Evolutionary conservation across 2,329 filamentous ascomycete species (phyloP), one percentile per base, ranked within the genome.

Genomic region (Colletotrichum destructivum): DNA sequence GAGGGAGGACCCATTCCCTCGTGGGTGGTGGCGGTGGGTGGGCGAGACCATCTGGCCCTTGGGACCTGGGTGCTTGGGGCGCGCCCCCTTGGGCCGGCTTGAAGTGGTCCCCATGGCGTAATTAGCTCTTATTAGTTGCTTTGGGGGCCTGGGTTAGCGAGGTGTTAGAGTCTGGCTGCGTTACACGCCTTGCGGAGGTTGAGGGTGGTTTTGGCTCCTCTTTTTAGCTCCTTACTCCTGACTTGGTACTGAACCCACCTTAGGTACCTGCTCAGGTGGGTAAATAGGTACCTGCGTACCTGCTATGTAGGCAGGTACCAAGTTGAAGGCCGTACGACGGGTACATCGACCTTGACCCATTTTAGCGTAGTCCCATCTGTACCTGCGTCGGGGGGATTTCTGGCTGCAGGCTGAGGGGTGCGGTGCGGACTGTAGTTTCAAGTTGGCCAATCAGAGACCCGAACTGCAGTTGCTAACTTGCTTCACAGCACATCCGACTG

Each of bases 341-440:
- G 57, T 68, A 71, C 64, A 38, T 68, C 15, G 26, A 16, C 38
- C 64, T 66, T 59, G 15, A 60, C 44, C 65, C 57, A 63, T 51
- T 12, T 54, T 69, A 69, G 69, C 69, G 69, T 6, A 31, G 59
- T 31, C 65, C 59, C 64, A 46, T 69, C 65, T 68, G 69, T 71
- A 69, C 69, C 69, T 71, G 69, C 69, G 65, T 71, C 69, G 69
- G 64, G 63, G 46, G 64, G 63, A 71, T 71, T 44, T 55, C 52
- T 56, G 38, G 57, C 64, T 68, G 64, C 69, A 68, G 64, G 31
- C 31, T 9, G 8, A 35, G 31, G 57, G 57, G 63, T 67, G 49
- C 38, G 12, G 42, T 49, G 31, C 63, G 35, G 35, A 42, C 47
- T 62, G 35, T 31, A 31, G 21, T 23, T 18, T 9, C 21, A 9